These are phyloP conservation scores for Talaromyces stipitatus DNA, from an alignment of 495 filamentous ascomycete species.

Conservation along the genomic window DNA sequence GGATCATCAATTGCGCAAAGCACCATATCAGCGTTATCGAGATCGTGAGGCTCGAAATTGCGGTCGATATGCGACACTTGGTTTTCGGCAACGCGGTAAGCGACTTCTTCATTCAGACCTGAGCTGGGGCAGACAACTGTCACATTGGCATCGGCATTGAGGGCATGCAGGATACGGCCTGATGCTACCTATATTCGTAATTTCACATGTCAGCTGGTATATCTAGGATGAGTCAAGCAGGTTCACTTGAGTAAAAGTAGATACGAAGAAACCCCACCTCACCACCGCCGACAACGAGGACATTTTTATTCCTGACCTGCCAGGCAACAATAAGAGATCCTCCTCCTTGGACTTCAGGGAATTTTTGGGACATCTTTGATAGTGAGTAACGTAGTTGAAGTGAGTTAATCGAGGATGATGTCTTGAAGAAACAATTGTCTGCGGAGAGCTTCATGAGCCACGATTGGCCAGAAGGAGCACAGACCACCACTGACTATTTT, in stretches of 20 bases:
- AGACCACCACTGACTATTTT: background rate
- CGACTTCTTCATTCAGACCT: constrained; percentile 83
- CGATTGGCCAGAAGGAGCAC: constrained; percentile 2
- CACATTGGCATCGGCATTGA: constrained; percentile 89
- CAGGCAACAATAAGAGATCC: constrained; percentile 91
- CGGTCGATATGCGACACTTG: constrained; percentile 75
- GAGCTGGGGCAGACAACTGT: constrained; percentile 73
- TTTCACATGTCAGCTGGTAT: background rate
- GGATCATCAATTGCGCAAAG: constrained; percentile 91
- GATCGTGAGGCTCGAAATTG: constrained; percentile 71
- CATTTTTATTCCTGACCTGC: constrained; percentile 77
- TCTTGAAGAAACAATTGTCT: background rate
- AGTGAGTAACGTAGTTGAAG: background rate
- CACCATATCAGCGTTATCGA: constrained; percentile 77
- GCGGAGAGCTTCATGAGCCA: too few relatives aligned
- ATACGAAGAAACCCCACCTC: constrained; percentile 51
- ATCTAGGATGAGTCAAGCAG: constrained; percentile 7
- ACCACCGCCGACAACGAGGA: constrained; percentile 87
- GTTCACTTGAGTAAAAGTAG: too few relatives aligned
- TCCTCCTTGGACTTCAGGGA: constrained; percentile 76
- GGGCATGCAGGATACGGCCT: constrained; percentile 81
- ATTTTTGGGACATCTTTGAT: constrained; percentile 48
- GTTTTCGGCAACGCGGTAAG: constrained; percentile 61
- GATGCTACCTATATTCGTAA: constrained; percentile 68
- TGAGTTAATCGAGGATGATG: background rate